Conservation (phyloP, 768 basidiomycete genomes). For the Auricularia sp. region DNA sequence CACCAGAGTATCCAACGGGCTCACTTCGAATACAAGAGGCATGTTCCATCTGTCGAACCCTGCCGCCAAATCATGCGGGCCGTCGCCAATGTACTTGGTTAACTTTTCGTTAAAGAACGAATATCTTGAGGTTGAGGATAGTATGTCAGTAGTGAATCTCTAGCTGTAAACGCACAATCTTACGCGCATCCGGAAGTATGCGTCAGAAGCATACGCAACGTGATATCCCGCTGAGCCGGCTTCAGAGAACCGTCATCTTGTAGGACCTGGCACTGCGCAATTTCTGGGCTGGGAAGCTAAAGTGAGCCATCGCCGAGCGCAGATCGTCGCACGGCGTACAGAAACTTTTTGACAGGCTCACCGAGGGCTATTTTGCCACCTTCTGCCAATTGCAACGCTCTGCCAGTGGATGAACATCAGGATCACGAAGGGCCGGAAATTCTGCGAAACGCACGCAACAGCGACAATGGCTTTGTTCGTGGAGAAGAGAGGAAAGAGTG, state of each 20-base stretch:
- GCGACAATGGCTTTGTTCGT: background rate
- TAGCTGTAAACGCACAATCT: background rate
- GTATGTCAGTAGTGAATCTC: background rate
- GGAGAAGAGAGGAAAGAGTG: background rate
- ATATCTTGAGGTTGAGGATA: background rate
- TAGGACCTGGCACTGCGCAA: background rate
- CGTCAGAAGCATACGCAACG: slow-evolving; percentile 2
- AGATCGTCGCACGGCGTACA: background rate
- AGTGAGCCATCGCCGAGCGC: background rate
- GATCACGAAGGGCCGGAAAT: too few relatives aligned
- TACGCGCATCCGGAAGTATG: slow-evolving; percentile 1
- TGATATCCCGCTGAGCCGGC: background rate
- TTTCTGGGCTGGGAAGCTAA: background rate
- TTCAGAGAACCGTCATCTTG: background rate
- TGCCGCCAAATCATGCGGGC: background rate
- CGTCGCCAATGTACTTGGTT: background rate
- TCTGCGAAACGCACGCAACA: background rate
- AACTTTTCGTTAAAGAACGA: background rate
- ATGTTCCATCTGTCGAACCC: background rate
- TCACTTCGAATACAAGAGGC: background rate
- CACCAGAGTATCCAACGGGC: background rate
- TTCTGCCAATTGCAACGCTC: background rate
- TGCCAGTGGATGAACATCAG: too few relatives aligned
- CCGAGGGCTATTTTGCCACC: background rate
- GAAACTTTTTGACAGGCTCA: background rate